phyloP scores from a whole-genome alignment of 108 stramenopile genomes.

The Cyclotella choctawhatcheeana region DNA sequence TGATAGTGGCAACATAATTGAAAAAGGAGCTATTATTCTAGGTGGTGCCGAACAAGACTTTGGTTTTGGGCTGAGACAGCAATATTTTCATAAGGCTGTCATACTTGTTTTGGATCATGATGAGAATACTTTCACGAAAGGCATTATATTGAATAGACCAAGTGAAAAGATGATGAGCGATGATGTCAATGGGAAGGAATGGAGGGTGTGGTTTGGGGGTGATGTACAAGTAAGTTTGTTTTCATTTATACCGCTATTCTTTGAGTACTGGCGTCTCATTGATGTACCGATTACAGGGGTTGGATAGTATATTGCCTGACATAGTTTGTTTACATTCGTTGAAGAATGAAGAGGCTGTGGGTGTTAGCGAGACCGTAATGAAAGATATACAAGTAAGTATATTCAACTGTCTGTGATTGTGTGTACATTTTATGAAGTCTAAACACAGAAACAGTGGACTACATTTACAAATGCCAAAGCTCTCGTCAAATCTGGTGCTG shows the following conservation, averaged over 20 bases:
- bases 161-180: constrained; percentile 42
- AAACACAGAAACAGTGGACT: constrained; percentile 58
- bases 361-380: constrained; percentile 72
- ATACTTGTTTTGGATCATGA: constrained; percentile 63
- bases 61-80: constrained; percentile 83
- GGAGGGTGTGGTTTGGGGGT: constrained; percentile 63
- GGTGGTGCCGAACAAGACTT: constrained; percentile 78
- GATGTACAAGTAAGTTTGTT: too few species aligned
- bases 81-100: constrained; percentile 79
- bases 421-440: too few species aligned
- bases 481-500: constrained; percentile 55
- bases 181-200: constrained; percentile 44
- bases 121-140: constrained; percentile 63
- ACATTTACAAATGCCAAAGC: constrained; percentile 82
- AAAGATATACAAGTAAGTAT: constrained; percentile 75
- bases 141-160: constrained; percentile 66
- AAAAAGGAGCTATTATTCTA: constrained; percentile 80
- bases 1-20: constrained; percentile 76
- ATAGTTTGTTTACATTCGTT: constrained; percentile 83
- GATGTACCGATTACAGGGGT: too few species aligned
- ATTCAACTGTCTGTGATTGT: too few species aligned
- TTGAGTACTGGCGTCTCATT: too few species aligned
- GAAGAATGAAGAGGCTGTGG: constrained; percentile 49
- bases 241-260: too few species aligned
- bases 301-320: constrained; percentile 70